A percentile compares a stretch with the other conserved stretches of the same genome.
Conservation (phyloP, 108 stramenopile species). For the Epithemia pelagica region DNA sequence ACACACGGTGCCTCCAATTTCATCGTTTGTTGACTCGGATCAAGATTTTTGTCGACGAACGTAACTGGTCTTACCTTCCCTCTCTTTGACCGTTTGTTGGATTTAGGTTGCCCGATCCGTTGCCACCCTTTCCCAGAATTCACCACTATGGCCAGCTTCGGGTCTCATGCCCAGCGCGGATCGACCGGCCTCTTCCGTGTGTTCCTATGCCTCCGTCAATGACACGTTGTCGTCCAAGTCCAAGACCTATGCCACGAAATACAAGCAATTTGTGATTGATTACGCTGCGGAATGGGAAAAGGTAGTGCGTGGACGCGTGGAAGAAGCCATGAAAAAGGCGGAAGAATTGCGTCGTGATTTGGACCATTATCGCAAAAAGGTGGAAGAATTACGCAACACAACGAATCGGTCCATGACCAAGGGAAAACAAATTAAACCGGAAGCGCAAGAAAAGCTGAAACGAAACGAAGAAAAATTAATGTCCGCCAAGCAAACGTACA, state of each 20-base stretch:
- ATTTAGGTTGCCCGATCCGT: slow-evolving; percentile 43
- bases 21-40: too few species aligned
- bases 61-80: too few species aligned
- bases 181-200: slow-evolving; percentile 14
- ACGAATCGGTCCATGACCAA: slow-evolving; percentile 59
- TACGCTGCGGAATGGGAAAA: slow-evolving; percentile 79
- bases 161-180: slow-evolving; percentile 22
- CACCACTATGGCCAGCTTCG: slow-evolving; percentile 23
- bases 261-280: slow-evolving; percentile 60
- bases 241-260: slow-evolving; percentile 50
- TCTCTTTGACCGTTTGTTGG: too few species aligned
- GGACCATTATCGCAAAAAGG: slow-evolving; percentile 73
- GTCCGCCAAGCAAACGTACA: slow-evolving; percentile 45
- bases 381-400: slow-evolving; percentile 48
- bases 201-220: slow-evolving; percentile 33
- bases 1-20: too few species aligned
- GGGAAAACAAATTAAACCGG: slow-evolving; percentile 58
- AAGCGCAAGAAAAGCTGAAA: slow-evolving; percentile 50
- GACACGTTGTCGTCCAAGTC: slow-evolving; percentile 27
- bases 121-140: slow-evolving; percentile 26
- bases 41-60: too few species aligned
- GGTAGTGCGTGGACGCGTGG: slow-evolving; percentile 49
- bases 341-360: slow-evolving; percentile 65
- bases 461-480: slow-evolving; percentile 74
- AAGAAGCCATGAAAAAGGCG: slow-evolving; percentile 41